These are phyloP conservation scores for Marasmius oreades DNA, from an alignment of 1,284 basidiomycete species.

Conservation along the genomic window DNA sequence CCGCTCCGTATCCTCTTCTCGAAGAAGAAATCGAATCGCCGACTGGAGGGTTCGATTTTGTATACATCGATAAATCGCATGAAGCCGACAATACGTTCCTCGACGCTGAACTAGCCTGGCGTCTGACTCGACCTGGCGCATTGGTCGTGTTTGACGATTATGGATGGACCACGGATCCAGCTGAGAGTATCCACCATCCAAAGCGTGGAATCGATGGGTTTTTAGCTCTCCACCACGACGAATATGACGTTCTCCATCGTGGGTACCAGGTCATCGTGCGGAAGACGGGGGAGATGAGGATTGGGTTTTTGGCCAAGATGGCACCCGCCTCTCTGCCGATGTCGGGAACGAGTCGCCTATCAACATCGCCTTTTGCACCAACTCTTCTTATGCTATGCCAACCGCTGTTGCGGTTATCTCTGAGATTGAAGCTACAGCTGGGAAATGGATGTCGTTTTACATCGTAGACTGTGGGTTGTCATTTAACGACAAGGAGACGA, in stretches of 20 bases:
- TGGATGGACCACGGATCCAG: slow-evolving; percentile 45
- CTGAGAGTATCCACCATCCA: slow-evolving; percentile 49
- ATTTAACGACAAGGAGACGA: slow-evolving; percentile 29
- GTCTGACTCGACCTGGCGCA: slow-evolving; percentile 46
- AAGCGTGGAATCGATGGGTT: slow-evolving; percentile 55
- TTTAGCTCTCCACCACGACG: slow-evolving; percentile 43
- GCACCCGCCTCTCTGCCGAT: background rate
- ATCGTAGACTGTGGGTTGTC: slow-evolving; percentile 44
- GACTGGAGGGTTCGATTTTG: slow-evolving; percentile 50
- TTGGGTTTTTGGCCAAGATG: slow-evolving; percentile 41
- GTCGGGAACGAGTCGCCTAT: slow-evolving; percentile 29
- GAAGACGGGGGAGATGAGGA: slow-evolving; percentile 49
- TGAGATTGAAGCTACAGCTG: slow-evolving; percentile 31
- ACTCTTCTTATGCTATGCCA: slow-evolving; percentile 44
- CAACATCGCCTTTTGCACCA: slow-evolving; percentile 42
- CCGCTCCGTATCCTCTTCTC: slow-evolving; percentile 45
- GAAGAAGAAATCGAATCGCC: slow-evolving; percentile 37
- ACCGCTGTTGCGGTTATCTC: slow-evolving; percentile 47
- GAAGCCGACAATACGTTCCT: slow-evolving; percentile 57
- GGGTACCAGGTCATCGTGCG: slow-evolving; percentile 51
- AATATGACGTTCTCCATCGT: slow-evolving; percentile 37
- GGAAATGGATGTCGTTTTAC: slow-evolving; percentile 44
- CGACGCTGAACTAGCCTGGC: slow-evolving; percentile 57
- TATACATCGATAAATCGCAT: slow-evolving; percentile 59
- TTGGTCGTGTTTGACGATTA: slow-evolving; percentile 60